Evolutionary conservation across 2,329 filamentous ascomycete genomes (phyloP), one percentile per base, ranked within the genome.

Genomic region (Fonsecaea pugnacius): DNA sequence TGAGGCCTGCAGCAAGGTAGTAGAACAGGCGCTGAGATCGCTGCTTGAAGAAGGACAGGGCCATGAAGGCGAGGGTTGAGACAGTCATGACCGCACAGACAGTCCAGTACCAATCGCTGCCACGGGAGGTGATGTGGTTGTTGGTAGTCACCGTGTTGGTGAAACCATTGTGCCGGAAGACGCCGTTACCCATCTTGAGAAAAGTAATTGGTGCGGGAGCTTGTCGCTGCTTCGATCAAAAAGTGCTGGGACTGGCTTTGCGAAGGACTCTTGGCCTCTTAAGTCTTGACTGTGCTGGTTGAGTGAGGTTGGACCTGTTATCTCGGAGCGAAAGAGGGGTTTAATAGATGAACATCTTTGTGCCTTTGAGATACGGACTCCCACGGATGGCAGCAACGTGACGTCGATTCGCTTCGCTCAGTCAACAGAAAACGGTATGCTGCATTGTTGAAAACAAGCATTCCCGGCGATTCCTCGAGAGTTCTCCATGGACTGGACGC

Each of bases 41-140:
- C 16, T 62, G 53, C 54, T 68, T 71, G 27, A 33, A 58, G 64
- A 70, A 70, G 12, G 70, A 67, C 27, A 68, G 57, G 18, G 63
- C 68, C 62, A 71, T 67, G 38, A 71, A 60, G 48, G 50, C 63
- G 35, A 72, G 36, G 7, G 66, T 65, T 1, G 61, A 58, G 21
- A 66, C 60, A 33, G 46, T 63, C 67, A 72, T 70, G 9, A 69
- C 61, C 6, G 68, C 55, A 35, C 51, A 62, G 12, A 71, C 69
- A 7, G 70, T 60, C 58, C 66, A 72, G 53, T 69, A 70, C 67
- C 69, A 72, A 60, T 70, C 69, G 36, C 65, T 69, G 27, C 71
- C 71, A 35, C 62, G 65, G 21, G 53, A 55, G 16, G 70, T 72
- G 56, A 72, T 70, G 57, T 72, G 71, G 63, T 70, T 72, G 50